phyloP scores from a whole-genome alignment of 768 basidiomycete genomes.

The Lyophyllum decastes region DNA sequence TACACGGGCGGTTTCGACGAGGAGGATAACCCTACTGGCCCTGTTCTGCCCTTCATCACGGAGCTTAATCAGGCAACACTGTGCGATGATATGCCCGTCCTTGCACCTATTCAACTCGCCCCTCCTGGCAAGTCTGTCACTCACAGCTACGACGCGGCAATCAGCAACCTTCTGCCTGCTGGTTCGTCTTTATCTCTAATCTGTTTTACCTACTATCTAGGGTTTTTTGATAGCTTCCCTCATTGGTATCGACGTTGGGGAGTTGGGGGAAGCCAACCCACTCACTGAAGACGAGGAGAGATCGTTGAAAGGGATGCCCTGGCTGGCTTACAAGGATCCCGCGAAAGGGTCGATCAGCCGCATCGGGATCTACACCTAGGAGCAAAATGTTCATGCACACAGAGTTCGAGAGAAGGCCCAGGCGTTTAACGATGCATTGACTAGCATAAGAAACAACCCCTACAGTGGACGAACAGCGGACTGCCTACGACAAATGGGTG shows the following conservation, averaged over 20 bases:
- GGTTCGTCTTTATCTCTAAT: not conserved
- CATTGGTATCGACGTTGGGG: constrained; percentile 1
- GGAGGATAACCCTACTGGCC: not conserved
- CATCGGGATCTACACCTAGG: not conserved
- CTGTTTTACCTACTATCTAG: too few species aligned
- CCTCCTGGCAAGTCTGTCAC: not conserved
- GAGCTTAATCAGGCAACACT: constrained; percentile 2
- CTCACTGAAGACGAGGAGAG: constrained; percentile 3
- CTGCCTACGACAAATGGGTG: constrained; percentile 3
- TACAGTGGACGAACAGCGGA: too few species aligned
- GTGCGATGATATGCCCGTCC: constrained; percentile 5
- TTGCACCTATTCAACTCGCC: not conserved
- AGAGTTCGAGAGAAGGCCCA: constrained; percentile 1
- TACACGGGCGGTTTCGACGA: not conserved
- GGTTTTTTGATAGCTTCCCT: constrained; percentile 3
- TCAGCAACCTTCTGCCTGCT: not conserved
- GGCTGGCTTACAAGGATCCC: too few species aligned
- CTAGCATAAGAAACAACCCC: not conserved
- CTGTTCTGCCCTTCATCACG: not conserved
- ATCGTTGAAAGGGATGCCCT: constrained; percentile 1
- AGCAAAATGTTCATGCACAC: not conserved
- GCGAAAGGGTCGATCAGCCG: too few species aligned
- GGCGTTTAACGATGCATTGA: constrained; percentile 1
- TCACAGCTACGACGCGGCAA: not conserved
- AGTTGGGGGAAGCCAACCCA: not conserved